Base-by-base conservation (phyloP, 345 rosid genomes). In the Eucalyptus globulus region DNA sequence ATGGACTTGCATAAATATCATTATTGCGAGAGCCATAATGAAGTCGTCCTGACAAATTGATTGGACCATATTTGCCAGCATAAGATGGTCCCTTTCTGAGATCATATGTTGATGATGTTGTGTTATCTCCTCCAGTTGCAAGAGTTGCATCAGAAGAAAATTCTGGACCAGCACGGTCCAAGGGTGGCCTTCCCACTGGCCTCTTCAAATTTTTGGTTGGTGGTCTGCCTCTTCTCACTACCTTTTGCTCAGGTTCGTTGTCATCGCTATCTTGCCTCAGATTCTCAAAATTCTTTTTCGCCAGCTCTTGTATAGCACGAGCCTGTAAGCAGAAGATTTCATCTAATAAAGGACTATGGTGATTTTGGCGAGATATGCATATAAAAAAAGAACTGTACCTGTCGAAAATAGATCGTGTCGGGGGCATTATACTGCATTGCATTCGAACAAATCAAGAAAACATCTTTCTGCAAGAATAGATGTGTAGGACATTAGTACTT, bases 341-440 rank as follows among this genome's bases (percentile, higher is more conserved):
- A 91, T 87, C 60, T 19, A 86, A 89, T 54, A 69, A 14, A 69
- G 44, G 22, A 87, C 16, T 65, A 37, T 44, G 37, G 22, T 13
- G 81, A 54, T 86, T 81, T 17, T 81, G 31, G 37, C 45, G 87
- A 87, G 85, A 56, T 87, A 51, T 67, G 65, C 88, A 58, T 86
- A 56, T 89, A 56, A 87, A 58, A 49, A 69, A 80, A 27, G 81
- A 69, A 88, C 37, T 88, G 88, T 92, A 95, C 99, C 99, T 97
- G 99, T 91, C 97, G 95, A 81, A 90, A 93, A 88, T 96, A 97
- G 88, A 97, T 87, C 29, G 99, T 96, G 91, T 96, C 98, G 1
- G 98, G 92, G 13, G 98, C 90, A 94, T 97, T 97, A 88, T 97
- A 97, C 89, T 93, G 97, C 99, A 97, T 97, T 2, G 98, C 99